These are phyloP conservation scores for Pyrenopolyporus hunteri DNA, from an alignment of 495 filamentous ascomycete genomes.

Conservation along the genomic window DNA sequence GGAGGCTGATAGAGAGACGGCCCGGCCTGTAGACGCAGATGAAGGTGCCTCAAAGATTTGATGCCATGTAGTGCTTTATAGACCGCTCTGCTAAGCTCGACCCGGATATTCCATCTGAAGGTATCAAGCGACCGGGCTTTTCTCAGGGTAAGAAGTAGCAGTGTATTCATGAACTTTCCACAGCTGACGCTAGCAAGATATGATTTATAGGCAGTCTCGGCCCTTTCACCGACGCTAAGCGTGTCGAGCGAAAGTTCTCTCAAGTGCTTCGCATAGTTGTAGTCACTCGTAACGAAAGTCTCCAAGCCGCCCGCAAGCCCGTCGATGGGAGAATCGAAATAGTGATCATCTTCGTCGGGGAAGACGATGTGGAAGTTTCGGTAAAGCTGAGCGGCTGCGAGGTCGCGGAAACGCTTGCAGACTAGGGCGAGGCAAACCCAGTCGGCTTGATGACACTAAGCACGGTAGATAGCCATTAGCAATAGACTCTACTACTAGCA, in stretches of 20 bases:
- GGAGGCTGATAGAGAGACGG: constrained; percentile 55
- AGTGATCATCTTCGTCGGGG: constrained; percentile 58
- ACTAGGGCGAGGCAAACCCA: constrained; percentile 61
- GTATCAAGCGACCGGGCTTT: constrained; percentile 60
- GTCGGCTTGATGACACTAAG: constrained; percentile 50
- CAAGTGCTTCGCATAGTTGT: constrained; percentile 64
- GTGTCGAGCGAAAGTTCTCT: constrained; percentile 58
- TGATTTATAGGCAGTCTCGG: constrained; percentile 52
- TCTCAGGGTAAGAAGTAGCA: constrained; percentile 61
- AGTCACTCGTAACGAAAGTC: constrained; percentile 64
- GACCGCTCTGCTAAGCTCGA: constrained; percentile 64
- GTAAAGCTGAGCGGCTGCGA: constrained; percentile 64
- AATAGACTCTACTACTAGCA: neutral
- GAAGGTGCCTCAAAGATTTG: constrained; percentile 56
- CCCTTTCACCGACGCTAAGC: constrained; percentile 51
- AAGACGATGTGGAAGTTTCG: constrained; percentile 63
- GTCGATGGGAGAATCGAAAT: constrained; percentile 55
- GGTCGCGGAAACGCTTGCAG: constrained; percentile 58
- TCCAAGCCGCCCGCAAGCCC: constrained; percentile 60
- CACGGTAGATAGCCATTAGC: constrained; percentile 28
- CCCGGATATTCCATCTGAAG: constrained; percentile 67
- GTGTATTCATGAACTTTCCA: constrained; percentile 66
- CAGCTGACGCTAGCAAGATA: constrained; percentile 57
- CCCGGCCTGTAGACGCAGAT: constrained; percentile 63
- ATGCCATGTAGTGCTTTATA: constrained; percentile 62